A percentile compares a stretch with the other conserved stretches of the same genome.
Evolutionary conservation across 768 basidiomycete genomes (phyloP).

Genomic region (Pholiota microspora): DNA sequence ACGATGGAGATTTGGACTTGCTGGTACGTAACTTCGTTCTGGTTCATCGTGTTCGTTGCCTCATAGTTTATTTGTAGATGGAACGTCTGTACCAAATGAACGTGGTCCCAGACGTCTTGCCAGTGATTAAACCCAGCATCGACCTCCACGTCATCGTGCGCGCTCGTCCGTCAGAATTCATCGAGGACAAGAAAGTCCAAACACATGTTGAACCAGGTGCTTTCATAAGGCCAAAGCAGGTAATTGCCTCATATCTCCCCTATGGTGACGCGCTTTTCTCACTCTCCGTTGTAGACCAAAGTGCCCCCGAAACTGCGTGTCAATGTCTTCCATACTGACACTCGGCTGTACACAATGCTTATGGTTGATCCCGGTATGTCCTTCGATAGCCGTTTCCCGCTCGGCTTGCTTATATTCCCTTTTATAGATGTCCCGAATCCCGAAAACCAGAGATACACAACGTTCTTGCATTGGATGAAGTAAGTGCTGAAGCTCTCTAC

Average conservation of each 20-base stretch:
- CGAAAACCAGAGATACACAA: slow-evolving; percentile 57
- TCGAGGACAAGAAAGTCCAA: slow-evolving; percentile 31
- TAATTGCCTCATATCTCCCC: slow-evolving; percentile 26
- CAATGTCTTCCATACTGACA: slow-evolving; percentile 80
- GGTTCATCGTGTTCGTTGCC: neutral
- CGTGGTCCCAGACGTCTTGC: slow-evolving; percentile 85
- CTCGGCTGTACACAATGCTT: slow-evolving; percentile 81
- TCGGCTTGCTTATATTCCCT: slow-evolving; percentile 4
- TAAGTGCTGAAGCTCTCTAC: slow-evolving; percentile 34
- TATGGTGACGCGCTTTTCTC: neutral
- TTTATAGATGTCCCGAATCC: slow-evolving; percentile 79
- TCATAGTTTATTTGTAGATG: slow-evolving; percentile 54
- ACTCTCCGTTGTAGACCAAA: slow-evolving; percentile 46
- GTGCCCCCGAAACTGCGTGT: slow-evolving; percentile 63
- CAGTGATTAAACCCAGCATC: slow-evolving; percentile 65
- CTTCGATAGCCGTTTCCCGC: neutral
- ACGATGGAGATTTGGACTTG: slow-evolving; percentile 79
- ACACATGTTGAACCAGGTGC: slow-evolving; percentile 66
- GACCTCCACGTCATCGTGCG: slow-evolving; percentile 66
- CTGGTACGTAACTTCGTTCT: slow-evolving; percentile 51
- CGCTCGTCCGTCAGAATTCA: slow-evolving; percentile 29
- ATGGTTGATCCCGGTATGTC: slow-evolving; percentile 80
- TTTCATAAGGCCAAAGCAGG: slow-evolving; percentile 68
- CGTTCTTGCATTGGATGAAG: slow-evolving; percentile 87
- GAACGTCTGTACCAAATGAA: slow-evolving; percentile 90